Evolutionary conservation across 1,284 basidiomycete genomes (phyloP), one percentile per base, ranked within the genome.

Genomic region (Irpex sp.): DNA sequence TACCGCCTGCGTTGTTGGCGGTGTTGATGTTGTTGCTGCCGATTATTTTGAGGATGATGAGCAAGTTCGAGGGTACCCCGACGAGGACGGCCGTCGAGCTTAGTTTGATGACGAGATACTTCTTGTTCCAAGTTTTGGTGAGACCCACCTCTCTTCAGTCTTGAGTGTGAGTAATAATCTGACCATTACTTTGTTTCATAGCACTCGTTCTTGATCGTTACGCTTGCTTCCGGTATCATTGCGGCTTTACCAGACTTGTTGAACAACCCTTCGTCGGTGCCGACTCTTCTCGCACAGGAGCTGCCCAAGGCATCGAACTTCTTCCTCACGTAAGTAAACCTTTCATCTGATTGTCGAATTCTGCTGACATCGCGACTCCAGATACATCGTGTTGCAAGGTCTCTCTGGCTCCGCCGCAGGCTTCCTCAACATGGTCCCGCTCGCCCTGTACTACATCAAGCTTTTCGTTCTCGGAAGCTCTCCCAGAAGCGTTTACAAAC

Each of bases 11-110:
- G 5, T 72, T 94, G 49, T 85, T 98, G 53, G 91, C 94, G 0
- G 80, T 98, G 35, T 82, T 98, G 57, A 95, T 96, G 86, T 86
- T 93, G 84, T 80, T 98, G 1, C 79, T 98, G 14, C 96, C 96
- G 1, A 92, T 96, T 67, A 71, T 98, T 21, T 77, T 98, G 58
- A 84, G 90, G 61, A 73, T 91, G 19, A 74, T 94, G 49, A 89
- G 85, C 12, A 78, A 82, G 45, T 88, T 93, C 64, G 89, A 94
- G 73, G 93, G 93, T 42, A 88, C 92, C 21, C 92, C 92, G 0
- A 88, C 90, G 65, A 78, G 78, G 36, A 92, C 90, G 2, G 89
- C 88, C 4, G 79, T 98, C 61, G 96, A 98, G 71, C 81, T 97
- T 23, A 91, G 90, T 61, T 78, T 98, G 66, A 97, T 97, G 91